These are phyloP conservation scores for Porphyrellus cyaneotinctus DNA, from an alignment of 768 basidiomycete genomes.

Conservation along the genomic window DNA sequence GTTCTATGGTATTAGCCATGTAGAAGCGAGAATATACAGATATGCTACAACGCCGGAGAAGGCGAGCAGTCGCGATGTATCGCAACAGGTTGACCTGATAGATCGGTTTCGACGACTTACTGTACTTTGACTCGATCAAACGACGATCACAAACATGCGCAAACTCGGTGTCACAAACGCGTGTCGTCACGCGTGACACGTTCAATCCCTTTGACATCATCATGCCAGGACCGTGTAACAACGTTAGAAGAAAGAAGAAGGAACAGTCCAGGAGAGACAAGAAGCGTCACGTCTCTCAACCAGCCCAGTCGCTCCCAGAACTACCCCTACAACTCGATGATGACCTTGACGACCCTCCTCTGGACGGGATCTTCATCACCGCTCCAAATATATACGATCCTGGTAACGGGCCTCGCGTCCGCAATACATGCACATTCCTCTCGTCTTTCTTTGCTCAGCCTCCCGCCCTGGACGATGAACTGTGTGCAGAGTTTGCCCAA, in stretches of 20 bases:
- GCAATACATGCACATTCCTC: conserved; percentile 63
- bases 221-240: conserved; percentile 66
- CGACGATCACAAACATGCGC: conserved; percentile 14
- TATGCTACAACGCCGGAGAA: conserved; percentile 32
- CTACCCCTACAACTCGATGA: background rate
- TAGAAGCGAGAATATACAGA: conserved; percentile 18
- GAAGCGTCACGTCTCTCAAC: conserved; percentile 7
- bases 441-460: conserved; percentile 63
- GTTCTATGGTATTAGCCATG: conserved; percentile 65
- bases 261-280: conserved; percentile 32
- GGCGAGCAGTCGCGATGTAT: conserved; percentile 22
- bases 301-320: background rate
- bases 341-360: conserved; percentile 5
- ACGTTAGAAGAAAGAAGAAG: conserved; percentile 45
- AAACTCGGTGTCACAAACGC: conserved; percentile 30
- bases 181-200: conserved; percentile 30
- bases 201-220: conserved; percentile 7
- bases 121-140: no score
- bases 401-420: conserved; percentile 74
- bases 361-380: conserved; percentile 29
- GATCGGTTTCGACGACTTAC: no score
- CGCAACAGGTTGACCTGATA: conserved; percentile 22
- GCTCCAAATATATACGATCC: conserved; percentile 71
- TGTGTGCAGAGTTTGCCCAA: conserved; percentile 76
- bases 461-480: conserved; percentile 55